A percentile compares a stretch with the other conserved stretches of the same genome.
phyloP scores from a whole-genome alignment of 345 rosid species.

The Durio zibethinus region DNA sequence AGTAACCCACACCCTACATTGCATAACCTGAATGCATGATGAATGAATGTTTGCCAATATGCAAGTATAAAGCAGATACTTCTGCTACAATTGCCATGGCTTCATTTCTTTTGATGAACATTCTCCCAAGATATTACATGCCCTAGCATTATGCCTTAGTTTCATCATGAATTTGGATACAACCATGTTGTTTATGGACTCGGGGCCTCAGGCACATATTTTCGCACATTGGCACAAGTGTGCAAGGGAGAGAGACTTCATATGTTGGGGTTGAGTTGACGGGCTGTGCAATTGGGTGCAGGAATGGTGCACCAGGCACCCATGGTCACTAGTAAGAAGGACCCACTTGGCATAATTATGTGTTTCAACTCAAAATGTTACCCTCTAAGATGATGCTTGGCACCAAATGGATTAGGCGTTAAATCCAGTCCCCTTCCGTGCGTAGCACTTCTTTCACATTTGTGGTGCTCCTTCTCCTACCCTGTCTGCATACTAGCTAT shows the following conservation, averaged over 20 bases:
- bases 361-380: slow-evolving; percentile 20
- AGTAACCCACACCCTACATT: neutral
- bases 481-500: slow-evolving; percentile 23
- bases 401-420: slow-evolving; percentile 20
- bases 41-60: neutral
- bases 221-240: neutral
- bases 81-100: neutral
- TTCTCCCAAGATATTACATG: neutral
- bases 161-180: neutral
- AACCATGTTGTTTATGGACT: neutral
- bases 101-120: too few relatives aligned
- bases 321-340: slow-evolving; percentile 15
- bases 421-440: slow-evolving; percentile 42
- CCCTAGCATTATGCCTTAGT: neutral
- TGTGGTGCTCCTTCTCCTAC: slow-evolving; percentile 17
- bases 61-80: neutral
- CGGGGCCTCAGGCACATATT: too few relatives aligned
- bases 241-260: neutral
- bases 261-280: slow-evolving; percentile 21
- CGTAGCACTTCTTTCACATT: slow-evolving; percentile 27
- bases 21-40: neutral
- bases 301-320: slow-evolving; percentile 27
- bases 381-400: slow-evolving; percentile 14
- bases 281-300: slow-evolving; percentile 22
- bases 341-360: slow-evolving; percentile 22